Evolutionary conservation across 805 yeast genomes (phyloP), one percentile per base, ranked within the genome.

Genomic region (Saccharomycodes ludwigii): DNA sequence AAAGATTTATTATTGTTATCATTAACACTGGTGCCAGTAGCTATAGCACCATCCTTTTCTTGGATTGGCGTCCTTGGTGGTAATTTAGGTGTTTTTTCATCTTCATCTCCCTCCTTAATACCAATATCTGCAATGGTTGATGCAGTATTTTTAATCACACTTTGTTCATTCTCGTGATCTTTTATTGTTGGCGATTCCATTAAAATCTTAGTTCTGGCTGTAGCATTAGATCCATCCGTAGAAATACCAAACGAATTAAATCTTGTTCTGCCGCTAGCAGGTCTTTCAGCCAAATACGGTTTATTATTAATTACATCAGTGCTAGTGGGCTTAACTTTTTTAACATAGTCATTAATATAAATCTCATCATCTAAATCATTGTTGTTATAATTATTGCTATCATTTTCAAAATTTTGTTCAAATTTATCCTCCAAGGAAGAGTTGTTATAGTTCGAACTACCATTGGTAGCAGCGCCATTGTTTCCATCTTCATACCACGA

Each of bases 401-500:
- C 35, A 16, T 36, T 32, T 17, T 52, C 58, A 32, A 32, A 38
- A n/a, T n/a, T 21, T 21, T n/a, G 12, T 5, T n/a, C 11, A 6
- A n/a, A 21, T 6, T 13, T 24, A 13, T 24, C 14, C 17, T 10
- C 8, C 11, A 13, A 13, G 15, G 9, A 6, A n/a, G 6, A 9
- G 21, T 29, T 34, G 18, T 36, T 43, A 18, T 16, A 18, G 27
- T 34, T 32, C 19, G 34, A 29, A 17, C 37, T 32, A 30, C 50
- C 46, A 41, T 43, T 44, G 13, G 32, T 27, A 27, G 15, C 20
- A 11, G 40, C 46, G 18, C 51, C 56, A 25, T 68, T 63, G 10
- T 66, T 66, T 7, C 66, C 65, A 19, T 35, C 41, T 27, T 43
- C 52, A 34, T 40, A 76, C n/a, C n/a, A n/a, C n/a, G n/a, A n/a